Evolutionary conservation across 1,284 basidiomycete genomes (phyloP), one percentile per base, ranked within the genome.

Genomic region (Austroboletus niveus): DNA sequence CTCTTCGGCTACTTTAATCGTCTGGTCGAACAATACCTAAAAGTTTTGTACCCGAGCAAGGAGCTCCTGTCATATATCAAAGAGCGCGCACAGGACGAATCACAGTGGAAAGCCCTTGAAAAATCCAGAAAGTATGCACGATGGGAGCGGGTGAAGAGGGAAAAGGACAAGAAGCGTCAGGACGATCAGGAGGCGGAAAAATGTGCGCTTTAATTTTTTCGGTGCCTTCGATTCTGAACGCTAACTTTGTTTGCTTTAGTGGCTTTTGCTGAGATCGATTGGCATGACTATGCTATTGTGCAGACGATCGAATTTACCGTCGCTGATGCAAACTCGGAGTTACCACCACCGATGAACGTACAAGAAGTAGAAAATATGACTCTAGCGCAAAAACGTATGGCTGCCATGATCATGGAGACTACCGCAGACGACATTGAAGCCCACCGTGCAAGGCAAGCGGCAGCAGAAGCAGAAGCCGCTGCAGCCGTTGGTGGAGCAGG

Each of bases 281-380:
- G 97, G 97, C 94, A 99, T 65, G 97, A 99, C 72, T 99, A 98
- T 74, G 93, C 95, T 47, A 93, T 98, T 54, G 97, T 98, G 15
- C 94, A 98, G 67, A 99, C 96, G 20, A 98, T 99, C 60, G 97
- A 99, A 70, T 97, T 99, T 64, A 99, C 97, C 10, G 85, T 88
- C 47, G 89, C 89, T 5, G 97, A 99, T 68, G 86, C 91, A 54
- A 84, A 86, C 40, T 86, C 94, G 29, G 94, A 98, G 64, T 77
- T 99, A 27, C 97, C 97, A 10, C 87, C 92, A 24, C 97, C 97
- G 0, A 96, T 96, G 82, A 95, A 84, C 60, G 84, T 98, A 30
- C 86, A 94, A 62, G 94, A 98, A 66, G 87, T 99, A 17, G 92
- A 97, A 74, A 92, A 85, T 63, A 98, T 98, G 92, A 95, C 93